Evolutionary conservation across 2,329 filamentous ascomycete species (phyloP), one percentile per base, ranked within the genome.

Genomic region (Fusarium haematococcum): DNA sequence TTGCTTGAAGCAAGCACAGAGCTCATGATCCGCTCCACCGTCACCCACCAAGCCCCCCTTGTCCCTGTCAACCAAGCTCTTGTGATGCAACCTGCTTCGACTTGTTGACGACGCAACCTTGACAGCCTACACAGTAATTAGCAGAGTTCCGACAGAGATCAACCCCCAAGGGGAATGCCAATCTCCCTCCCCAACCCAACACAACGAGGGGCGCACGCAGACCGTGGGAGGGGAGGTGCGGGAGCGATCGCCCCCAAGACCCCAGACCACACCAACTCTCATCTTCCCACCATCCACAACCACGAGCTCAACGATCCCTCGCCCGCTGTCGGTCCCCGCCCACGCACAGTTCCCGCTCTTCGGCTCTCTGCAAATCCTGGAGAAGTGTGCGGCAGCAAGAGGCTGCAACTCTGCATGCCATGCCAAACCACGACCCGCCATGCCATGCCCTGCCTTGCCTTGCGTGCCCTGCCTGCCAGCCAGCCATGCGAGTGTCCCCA

Each of bases 211-310:
- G 27, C 8, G n/a, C 65, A 27, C 37, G 23, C 45, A 43, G 57
- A 32, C 41, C 20, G 41, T 65, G 61, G 52, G 57, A 61, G 64
- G 60, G 77, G 78, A 80, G 79, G 79, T 81, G 79, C 79, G 79
- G 79, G 79, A 81, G 68, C 78, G 79, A 81, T 81, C 79, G 78
- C 74, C 77, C 77, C 77, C 71, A 77, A 70, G 75, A 78, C 77
- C 77, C 78, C 76, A 74, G 76, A 79, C 73, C 62, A 75, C 75
- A 76, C 78, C 78, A 78, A 33, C 35, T 48, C 27, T 58, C 20
- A 10, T 52, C 54, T 39, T 52, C 43, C 41, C 20, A 48, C 41
- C 33, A 48, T 39, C 41, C 59, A 63, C 60, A 58, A 64, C 62
- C 52, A 63, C 62, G 62, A 67, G 57, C 60, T 61, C 65, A 65